A percentile compares a stretch with the other conserved stretches of the same genome.
These are phyloP conservation scores for Podospora comata DNA, from an alignment of 495 filamentous ascomycete species.

Conservation along the genomic window DNA sequence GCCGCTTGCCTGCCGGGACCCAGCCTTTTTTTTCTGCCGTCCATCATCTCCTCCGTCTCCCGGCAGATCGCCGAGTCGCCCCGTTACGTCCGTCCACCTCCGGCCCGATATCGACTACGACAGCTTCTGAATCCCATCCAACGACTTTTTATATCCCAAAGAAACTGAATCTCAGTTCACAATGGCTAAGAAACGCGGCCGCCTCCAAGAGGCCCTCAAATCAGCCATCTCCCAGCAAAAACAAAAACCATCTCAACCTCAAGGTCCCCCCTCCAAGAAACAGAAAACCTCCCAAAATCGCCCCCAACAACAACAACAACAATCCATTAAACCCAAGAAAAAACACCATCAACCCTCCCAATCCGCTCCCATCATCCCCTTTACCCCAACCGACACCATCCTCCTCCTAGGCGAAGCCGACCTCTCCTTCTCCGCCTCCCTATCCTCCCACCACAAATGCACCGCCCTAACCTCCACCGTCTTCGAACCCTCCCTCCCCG, in stretches of 20 bases:
- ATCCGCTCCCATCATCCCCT: conserved; percentile 66
- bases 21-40: conserved; percentile 17
- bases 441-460: conserved; percentile 69
- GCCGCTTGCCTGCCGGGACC: conserved; percentile 8
- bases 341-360: conserved; percentile 35
- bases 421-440: conserved; percentile 80
- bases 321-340: conserved; percentile 6
- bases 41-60: conserved; percentile 14
- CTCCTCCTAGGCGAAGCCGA: conserved; percentile 92
- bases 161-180: background rate
- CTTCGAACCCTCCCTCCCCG: conserved; percentile 41
- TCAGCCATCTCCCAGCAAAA: conserved; percentile 23
- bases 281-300: conserved; percentile 15
- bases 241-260: conserved; percentile 18
- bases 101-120: background rate
- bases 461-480: conserved; percentile 57
- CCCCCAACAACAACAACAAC: conserved; percentile 8
- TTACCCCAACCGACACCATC: conserved; percentile 64
- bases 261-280: conserved; percentile 15
- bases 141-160: background rate
- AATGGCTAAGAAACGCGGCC: conserved; percentile 24
- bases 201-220: conserved; percentile 24
- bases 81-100: background rate
- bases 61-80: conserved; percentile 14
- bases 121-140: background rate